phyloP scores from a whole-genome alignment of 2,329 filamentous ascomycete species.

The Harringtonia aguacate region DNA sequence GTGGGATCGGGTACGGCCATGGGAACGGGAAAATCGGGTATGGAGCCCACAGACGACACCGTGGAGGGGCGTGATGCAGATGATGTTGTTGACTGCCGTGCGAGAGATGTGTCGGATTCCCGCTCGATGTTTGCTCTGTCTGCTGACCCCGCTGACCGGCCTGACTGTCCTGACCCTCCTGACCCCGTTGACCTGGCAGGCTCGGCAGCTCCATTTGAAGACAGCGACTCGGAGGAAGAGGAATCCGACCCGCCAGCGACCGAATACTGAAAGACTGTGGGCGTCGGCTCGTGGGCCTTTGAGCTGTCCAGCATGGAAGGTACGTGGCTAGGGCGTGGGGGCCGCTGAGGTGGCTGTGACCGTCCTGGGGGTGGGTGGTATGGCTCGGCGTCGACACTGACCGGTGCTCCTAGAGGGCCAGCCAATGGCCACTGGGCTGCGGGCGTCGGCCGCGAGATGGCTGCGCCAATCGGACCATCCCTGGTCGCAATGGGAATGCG shows the following conservation, averaged over 20 bases:
- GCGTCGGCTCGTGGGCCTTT: slow-evolving; percentile 43
- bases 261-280: slow-evolving; percentile 31
- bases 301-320: slow-evolving; percentile 48
- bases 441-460: slow-evolving; percentile 43
- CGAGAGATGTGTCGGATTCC: slow-evolving; percentile 29
- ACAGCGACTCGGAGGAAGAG: too few species aligned
- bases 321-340: slow-evolving; percentile 48
- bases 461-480: slow-evolving; percentile 27
- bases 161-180: too few species aligned
- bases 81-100: slow-evolving; percentile 24
- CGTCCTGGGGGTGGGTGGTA: slow-evolving; percentile 41
- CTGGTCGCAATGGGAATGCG: slow-evolving; percentile 1
- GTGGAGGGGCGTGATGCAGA: slow-evolving; percentile 42
- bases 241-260: not conserved
- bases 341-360: slow-evolving; percentile 43
- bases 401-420: slow-evolving; percentile 21
- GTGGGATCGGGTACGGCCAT: slow-evolving; percentile 16
- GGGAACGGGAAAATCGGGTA: slow-evolving; percentile 47
- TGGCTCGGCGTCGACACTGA: slow-evolving; percentile 24
- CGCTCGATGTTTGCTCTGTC: slow-evolving; percentile 25
- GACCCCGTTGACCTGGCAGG: too few species aligned
- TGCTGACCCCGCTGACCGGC: not conserved
- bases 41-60: slow-evolving; percentile 41
- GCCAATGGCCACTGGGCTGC: slow-evolving; percentile 45
- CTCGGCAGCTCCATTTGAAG: too few species aligned